Percentiles rank a stretch among this genome's conserved stretches.
Conservation (phyloP, 1,139 yeast genomes). For the Suhomyces anneliseae region DNA sequence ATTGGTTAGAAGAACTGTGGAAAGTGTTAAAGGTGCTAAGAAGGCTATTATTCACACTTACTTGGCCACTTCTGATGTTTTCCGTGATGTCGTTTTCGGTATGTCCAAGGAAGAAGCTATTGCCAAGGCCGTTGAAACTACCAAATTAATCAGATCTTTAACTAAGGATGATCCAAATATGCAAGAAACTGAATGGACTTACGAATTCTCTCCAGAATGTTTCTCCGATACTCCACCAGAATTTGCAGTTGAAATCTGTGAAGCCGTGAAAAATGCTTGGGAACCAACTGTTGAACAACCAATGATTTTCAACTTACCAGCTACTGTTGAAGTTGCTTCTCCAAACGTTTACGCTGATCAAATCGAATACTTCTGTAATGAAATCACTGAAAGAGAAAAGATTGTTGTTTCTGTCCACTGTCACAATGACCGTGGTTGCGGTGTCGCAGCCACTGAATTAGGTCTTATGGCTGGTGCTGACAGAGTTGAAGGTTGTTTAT, state of each 20-base stretch:
- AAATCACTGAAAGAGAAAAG: constrained; percentile 45
- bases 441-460: constrained; percentile 51
- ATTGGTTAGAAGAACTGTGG: constrained; percentile 45
- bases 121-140: constrained; percentile 41
- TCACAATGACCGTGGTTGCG: constrained; percentile 53
- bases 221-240: constrained; percentile 47
- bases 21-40: constrained; percentile 48
- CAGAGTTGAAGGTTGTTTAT: constrained; percentile 51
- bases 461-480: constrained; percentile 53
- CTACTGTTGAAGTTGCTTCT: constrained; percentile 50
- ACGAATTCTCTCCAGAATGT: constrained; percentile 49
- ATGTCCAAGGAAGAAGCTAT: constrained; percentile 45
- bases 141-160: constrained; percentile 41
- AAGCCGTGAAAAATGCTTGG: constrained; percentile 50
- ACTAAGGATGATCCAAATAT: constrained; percentile 44
- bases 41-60: constrained; percentile 49
- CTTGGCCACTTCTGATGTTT: constrained; percentile 48
- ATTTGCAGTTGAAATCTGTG: constrained; percentile 46
- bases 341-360: constrained; percentile 54
- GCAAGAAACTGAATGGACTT: constrained; percentile 45
- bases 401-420: constrained; percentile 49
- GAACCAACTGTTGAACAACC: constrained; percentile 44
- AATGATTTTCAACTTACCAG: constrained; percentile 49
- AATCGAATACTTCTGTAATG: constrained; percentile 45
- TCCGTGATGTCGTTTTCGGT: constrained; percentile 48